These are phyloP conservation scores for Aspergillus pseudoviridinutans DNA, from an alignment of 2,329 filamentous ascomycete genomes.

Conservation along the genomic window DNA sequence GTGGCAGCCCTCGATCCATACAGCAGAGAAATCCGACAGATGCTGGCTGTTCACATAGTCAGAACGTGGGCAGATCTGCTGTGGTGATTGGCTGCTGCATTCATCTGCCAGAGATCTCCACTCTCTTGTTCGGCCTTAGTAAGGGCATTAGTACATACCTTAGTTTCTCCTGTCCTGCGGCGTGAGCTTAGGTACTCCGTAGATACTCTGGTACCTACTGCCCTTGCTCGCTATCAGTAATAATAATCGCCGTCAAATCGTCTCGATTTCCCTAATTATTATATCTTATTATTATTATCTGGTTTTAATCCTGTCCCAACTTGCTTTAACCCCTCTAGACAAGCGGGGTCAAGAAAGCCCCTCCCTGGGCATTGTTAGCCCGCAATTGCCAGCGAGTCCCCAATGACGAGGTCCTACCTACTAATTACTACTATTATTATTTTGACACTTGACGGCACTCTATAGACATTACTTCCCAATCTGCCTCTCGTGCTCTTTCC, in stretches of 20 bases:
- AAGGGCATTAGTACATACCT: not conserved
- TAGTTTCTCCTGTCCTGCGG: not conserved
- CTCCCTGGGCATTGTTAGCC: not conserved
- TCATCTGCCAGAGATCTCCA: constrained; percentile 17
- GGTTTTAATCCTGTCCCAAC: not conserved
- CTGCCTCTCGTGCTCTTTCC: not conserved
- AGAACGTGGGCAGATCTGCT: constrained; percentile 15
- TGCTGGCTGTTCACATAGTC: not conserved
- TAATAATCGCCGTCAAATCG: not conserved
- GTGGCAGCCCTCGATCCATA: not conserved
- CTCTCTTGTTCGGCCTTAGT: constrained; percentile 7
- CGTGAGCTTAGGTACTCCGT: not conserved
- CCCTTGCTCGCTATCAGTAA: not conserved
- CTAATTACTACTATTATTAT: not conserved
- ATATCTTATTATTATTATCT: not conserved
- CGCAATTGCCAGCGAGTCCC: not conserved
- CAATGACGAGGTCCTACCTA: not conserved
- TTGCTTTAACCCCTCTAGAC: not conserved
- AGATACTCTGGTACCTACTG: not conserved
- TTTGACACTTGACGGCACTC: not conserved
- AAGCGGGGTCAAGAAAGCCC: not conserved
- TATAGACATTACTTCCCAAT: not conserved
- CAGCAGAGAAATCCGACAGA: not conserved
- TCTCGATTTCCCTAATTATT: not conserved
- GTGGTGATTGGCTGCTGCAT: constrained; percentile 14